Conservation (phyloP, 1,139 yeast species). For the Blastobotrys illinoisensis region DNA sequence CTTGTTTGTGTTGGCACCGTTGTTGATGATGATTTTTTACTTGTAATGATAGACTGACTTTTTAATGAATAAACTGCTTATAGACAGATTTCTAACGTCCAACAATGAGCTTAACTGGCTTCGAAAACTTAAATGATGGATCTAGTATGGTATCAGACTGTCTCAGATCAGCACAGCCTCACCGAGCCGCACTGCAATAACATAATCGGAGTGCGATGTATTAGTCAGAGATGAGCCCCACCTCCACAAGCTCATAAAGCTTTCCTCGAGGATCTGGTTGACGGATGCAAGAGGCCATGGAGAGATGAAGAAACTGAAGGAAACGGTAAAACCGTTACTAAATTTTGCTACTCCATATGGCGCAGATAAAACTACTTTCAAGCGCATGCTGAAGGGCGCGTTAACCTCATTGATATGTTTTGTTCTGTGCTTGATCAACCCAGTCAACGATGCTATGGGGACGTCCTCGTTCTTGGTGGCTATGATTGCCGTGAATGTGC, state of each 20-base stretch:
- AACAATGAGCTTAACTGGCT: no score
- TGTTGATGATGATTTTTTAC: background rate
- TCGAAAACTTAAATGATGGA: background rate
- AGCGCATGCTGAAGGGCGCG: slow-evolving; percentile 29
- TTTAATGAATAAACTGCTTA: background rate
- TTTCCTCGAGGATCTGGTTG: background rate
- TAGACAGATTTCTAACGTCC: background rate
- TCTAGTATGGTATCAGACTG: background rate
- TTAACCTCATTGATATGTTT: slow-evolving; percentile 39
- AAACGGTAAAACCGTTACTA: background rate
- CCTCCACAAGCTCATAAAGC: background rate
- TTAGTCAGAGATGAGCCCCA: background rate
- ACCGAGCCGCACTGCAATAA: no score
- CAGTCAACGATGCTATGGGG: slow-evolving; percentile 35
- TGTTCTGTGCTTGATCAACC: slow-evolving; percentile 36
- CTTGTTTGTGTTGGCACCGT: background rate
- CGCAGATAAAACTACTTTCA: background rate
- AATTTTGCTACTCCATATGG: background rate
- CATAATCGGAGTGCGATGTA: background rate
- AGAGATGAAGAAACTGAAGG: background rate
- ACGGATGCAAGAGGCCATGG: background rate
- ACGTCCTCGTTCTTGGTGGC: slow-evolving; percentile 41
- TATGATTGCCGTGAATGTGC: slow-evolving; percentile 42
- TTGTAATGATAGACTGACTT: background rate
- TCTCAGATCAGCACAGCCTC: background rate